These are phyloP conservation scores for Backusella mclennaniae DNA, from an alignment of 192 early-diverging fungal species.

Conservation along the genomic window DNA sequence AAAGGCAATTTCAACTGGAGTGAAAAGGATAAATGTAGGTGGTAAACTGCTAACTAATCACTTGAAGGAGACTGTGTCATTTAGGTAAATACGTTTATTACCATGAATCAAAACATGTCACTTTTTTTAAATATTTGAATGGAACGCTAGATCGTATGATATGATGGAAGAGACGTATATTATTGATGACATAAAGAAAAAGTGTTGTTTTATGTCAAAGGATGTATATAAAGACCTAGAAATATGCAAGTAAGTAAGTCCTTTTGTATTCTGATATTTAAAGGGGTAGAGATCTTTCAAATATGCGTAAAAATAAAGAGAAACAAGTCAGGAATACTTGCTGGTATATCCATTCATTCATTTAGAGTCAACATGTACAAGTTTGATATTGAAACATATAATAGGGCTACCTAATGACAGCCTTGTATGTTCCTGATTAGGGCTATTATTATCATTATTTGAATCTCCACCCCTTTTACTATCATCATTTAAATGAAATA, in stretches of 20 bases:
- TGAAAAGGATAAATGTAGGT: slow-evolving; percentile 77
- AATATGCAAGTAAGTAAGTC: slow-evolving; percentile 48
- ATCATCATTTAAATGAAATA: neutral
- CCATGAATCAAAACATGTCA: neutral
- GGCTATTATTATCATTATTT: neutral
- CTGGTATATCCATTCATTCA: neutral
- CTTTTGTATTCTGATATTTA: neutral
- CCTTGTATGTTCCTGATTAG: neutral
- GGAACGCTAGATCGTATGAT: slow-evolving; percentile 64
- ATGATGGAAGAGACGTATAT: slow-evolving; percentile 94
- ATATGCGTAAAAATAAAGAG: neutral
- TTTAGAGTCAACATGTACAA: neutral
- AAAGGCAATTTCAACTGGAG: slow-evolving; percentile 50
- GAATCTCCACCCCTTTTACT: neutral
- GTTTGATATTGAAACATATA: neutral
- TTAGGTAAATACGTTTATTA: slow-evolving; percentile 47
- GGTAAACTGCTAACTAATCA: slow-evolving; percentile 87
- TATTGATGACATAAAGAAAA: slow-evolving; percentile 83
- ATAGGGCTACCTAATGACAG: neutral
- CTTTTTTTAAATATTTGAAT: neutral
- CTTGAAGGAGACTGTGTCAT: slow-evolving; percentile 90
- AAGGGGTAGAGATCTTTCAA: neutral
- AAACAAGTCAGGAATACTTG: too few species aligned
- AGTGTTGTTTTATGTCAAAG: slow-evolving; percentile 76
- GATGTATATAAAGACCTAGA: slow-evolving; percentile 67